A percentile compares a stretch with the other conserved stretches of the same genome.
Conservation (phyloP, 2,329 filamentous ascomycete genomes). For the Mycogone perniciosa region DNA sequence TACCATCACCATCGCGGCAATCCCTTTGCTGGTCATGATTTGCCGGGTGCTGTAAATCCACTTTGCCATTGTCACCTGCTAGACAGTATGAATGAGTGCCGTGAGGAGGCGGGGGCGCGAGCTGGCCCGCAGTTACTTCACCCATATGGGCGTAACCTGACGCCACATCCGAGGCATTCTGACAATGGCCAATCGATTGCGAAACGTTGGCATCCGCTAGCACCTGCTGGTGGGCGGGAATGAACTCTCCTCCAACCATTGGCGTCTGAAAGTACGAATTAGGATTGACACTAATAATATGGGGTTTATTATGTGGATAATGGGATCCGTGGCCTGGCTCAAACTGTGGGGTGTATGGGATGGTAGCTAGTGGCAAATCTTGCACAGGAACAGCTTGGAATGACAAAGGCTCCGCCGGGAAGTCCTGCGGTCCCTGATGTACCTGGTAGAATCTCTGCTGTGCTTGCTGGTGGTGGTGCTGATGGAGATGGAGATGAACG, state of each 20-base stretch:
- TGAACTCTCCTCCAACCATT: constrained; percentile 5
- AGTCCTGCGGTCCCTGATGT: neutral
- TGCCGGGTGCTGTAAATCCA: neutral
- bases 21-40: neutral
- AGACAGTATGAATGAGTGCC: neutral
- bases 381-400: neutral
- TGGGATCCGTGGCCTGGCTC: neutral
- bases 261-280: neutral
- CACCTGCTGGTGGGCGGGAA: neutral
- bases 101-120: neutral
- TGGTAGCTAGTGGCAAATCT: neutral
- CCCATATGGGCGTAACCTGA: neutral
- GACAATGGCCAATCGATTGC: neutral
- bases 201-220: neutral
- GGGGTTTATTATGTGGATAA: neutral
- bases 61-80: neutral
- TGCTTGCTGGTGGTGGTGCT: neutral
- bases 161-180: neutral
- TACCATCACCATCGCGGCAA: neutral
- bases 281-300: neutral
- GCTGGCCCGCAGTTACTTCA: neutral
- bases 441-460: neutral
- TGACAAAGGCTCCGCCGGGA: neutral
- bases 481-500: neutral
- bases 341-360: neutral